These are phyloP conservation scores for Solanum hybrid DNA, from an alignment of 305 asterid genomes.

Conservation along the genomic window DNA sequence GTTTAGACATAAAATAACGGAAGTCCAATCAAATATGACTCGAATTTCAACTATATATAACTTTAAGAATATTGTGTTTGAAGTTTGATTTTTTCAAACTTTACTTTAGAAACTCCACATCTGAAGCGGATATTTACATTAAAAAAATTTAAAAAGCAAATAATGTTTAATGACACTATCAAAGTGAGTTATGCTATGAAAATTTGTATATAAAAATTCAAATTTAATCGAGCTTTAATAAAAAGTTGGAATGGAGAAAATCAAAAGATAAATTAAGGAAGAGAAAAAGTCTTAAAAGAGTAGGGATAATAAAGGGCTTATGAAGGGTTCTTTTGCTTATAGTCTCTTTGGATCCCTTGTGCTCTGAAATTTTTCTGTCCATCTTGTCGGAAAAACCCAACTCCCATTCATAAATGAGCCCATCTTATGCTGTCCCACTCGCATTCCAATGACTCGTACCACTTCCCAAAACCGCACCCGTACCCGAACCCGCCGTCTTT, in stretches of 20 bases:
- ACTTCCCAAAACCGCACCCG: slow-evolving; percentile 38
- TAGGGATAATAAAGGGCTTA: neutral
- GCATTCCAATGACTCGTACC: slow-evolving; percentile 32
- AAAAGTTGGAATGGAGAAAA: fast-evolving
- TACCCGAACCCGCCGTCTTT: slow-evolving; percentile 44
- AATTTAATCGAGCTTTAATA: too few relatives aligned
- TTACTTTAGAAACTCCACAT: neutral
- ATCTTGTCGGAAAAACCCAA: neutral
- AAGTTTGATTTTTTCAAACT: neutral
- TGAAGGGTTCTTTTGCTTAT: neutral
- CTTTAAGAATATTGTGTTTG: neutral
- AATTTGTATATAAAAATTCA: too few relatives aligned
- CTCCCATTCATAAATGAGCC: neutral
- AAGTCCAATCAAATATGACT: neutral
- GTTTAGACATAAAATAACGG: neutral
- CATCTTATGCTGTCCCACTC: neutral
- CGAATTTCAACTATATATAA: neutral
- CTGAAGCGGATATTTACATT: neutral
- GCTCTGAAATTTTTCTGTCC: neutral
- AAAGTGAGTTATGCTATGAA: too few relatives aligned
- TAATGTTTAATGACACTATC: neutral
- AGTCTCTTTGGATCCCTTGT: neutral
- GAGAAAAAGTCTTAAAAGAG: neutral
- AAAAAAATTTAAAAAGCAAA: neutral
- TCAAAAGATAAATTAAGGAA: neutral